phyloP scores from a whole-genome alignment of 176 grass and related monocot genomes.

The Avena insularis region DNA sequence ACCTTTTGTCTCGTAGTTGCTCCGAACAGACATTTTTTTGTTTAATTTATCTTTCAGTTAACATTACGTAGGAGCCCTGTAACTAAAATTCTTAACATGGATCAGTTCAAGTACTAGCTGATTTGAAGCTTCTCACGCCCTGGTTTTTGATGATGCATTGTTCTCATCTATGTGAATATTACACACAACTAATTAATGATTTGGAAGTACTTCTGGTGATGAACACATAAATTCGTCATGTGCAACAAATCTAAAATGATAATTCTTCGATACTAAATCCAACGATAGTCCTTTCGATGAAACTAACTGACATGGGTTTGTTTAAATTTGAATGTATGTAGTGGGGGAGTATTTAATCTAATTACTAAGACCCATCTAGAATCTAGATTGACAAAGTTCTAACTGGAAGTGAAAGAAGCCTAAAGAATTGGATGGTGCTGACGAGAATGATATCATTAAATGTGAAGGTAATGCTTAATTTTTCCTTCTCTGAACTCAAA shows the following conservation, averaged over 20 bases:
- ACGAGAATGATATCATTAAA: too few relatives aligned
- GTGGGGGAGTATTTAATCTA: too few relatives aligned
- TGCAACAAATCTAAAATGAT: neutral
- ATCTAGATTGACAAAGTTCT: too few relatives aligned
- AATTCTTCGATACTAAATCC: neutral
- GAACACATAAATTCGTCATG: neutral
- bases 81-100: slow-evolving; percentile 25
- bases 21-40: neutral
- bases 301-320: too few relatives aligned
- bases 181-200: neutral
- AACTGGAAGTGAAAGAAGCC: too few relatives aligned
- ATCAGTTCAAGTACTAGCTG: neutral
- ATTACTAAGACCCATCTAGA: too few relatives aligned
- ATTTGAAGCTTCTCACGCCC: neutral
- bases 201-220: neutral
- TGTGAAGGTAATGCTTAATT: too few relatives aligned
- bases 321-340: too few relatives aligned
- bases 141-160: neutral
- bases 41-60: slow-evolving; percentile 14
- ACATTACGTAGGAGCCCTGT: neutral
- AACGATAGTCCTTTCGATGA: too few relatives aligned
- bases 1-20: neutral
- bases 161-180: neutral
- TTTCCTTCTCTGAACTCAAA: too few relatives aligned
- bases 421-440: too few relatives aligned